A percentile compares a stretch with the other conserved stretches of the same genome.
phyloP scores from a whole-genome alignment of 148 eudicot genomes.

The Chenopodium berlandieri region DNA sequence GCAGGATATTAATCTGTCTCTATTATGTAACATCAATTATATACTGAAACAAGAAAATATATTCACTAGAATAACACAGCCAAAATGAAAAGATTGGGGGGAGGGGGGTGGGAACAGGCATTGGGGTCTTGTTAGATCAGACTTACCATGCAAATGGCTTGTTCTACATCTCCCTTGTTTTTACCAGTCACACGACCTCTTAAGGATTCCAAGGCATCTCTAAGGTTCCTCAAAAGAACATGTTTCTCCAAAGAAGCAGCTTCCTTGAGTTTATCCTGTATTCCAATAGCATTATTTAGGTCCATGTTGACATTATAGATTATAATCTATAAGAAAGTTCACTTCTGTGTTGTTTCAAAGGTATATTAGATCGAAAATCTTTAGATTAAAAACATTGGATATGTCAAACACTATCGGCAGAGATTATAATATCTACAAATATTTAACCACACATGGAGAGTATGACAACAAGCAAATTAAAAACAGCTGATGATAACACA shows the following conservation, averaged over 20 bases:
- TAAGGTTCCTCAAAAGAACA: constrained; percentile 84
- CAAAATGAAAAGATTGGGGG: neutral
- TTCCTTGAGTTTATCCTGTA: constrained; percentile 80
- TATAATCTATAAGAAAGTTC: neutral
- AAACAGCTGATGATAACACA: neutral
- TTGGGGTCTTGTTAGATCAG: neutral
- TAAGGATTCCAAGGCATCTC: constrained; percentile 92
- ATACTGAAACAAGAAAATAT: neutral
- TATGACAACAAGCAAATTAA: neutral
- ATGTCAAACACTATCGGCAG: neutral
- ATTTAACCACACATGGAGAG: neutral
- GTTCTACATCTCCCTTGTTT: constrained; percentile 88
- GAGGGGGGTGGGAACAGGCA: no score
- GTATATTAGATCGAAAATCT: neutral
- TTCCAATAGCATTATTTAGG: constrained; percentile 20
- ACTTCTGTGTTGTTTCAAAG: neutral
- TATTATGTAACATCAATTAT: neutral
- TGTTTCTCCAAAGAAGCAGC: constrained; percentile 94
- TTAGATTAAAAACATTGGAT: neutral
- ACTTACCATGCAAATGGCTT: constrained; percentile 89
- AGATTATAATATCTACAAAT: neutral
- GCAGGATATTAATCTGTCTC: neutral
- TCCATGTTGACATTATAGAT: neutral
- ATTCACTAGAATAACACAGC: neutral
- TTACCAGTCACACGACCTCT: constrained; percentile 85